phyloP scores from a whole-genome alignment of 352 stramenopile genomes.

The Phytopythium aichiense region DNA sequence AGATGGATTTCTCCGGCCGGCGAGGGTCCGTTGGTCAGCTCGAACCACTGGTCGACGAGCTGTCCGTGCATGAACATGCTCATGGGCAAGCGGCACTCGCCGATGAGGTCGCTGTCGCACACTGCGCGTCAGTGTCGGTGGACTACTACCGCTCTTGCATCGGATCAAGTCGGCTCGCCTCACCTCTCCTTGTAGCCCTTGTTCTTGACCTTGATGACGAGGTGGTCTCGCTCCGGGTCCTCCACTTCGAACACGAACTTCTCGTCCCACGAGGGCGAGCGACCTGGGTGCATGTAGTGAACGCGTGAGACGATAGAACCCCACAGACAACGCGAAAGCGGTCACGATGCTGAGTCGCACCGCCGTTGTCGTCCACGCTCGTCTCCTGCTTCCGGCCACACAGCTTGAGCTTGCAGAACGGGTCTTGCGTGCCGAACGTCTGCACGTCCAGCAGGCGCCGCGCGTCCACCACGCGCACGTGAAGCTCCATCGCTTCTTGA shows the following conservation, averaged over 20 bases:
- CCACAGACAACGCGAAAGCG: neutral
- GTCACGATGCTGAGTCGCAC: constrained; percentile 14
- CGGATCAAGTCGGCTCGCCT: too few species aligned
- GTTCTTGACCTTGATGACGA: constrained; percentile 77
- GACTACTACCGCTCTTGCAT: neutral
- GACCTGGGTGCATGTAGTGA: constrained; percentile 23
- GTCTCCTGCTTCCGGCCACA: constrained; percentile 59
- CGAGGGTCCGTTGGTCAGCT: constrained; percentile 58
- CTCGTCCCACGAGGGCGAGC: constrained; percentile 75
- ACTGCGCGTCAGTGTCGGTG: neutral
- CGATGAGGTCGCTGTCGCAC: constrained; percentile 51
- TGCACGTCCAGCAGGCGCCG: constrained; percentile 82
- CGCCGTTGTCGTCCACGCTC: constrained; percentile 78
- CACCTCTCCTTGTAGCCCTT: constrained; percentile 71
- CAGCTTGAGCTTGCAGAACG: constrained; percentile 72
- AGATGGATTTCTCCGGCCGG: constrained; percentile 79
- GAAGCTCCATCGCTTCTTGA: constrained; percentile 46
- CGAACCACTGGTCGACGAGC: constrained; percentile 78
- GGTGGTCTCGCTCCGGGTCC: constrained; percentile 64
- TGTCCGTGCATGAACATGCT: constrained; percentile 66
- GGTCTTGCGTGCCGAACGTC: constrained; percentile 82
- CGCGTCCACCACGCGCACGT: constrained; percentile 68
- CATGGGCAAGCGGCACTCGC: constrained; percentile 59
- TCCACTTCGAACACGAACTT: constrained; percentile 71
- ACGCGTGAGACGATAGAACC: neutral